phyloP scores from a whole-genome alignment of 768 basidiomycete species.

The Tremella yokohamensis region DNA sequence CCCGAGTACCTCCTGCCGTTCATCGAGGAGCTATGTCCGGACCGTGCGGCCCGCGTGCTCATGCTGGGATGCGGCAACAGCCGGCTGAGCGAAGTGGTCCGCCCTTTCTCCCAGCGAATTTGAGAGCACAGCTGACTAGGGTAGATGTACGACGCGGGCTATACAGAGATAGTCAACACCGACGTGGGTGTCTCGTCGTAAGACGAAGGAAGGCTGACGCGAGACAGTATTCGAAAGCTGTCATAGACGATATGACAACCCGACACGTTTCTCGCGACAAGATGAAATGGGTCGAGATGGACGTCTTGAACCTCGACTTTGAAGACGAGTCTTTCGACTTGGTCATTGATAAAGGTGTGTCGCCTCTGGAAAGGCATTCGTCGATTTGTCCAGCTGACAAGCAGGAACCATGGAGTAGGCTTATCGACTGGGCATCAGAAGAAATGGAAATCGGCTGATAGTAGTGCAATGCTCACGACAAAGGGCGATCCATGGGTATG shows the following conservation, averaged over 20 bases:
- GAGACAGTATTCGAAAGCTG: constrained; percentile 42
- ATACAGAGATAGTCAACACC: constrained; percentile 49
- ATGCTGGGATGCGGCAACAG: constrained; percentile 51
- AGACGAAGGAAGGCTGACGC: not conserved
- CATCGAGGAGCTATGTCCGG: constrained; percentile 31
- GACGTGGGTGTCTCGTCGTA: constrained; percentile 37
- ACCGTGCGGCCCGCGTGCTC: constrained; percentile 34
- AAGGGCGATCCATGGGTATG: constrained; percentile 52
- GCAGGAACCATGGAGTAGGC: constrained; percentile 48
- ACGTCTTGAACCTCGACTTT: constrained; percentile 48
- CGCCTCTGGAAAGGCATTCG: not conserved
- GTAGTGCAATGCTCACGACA: constrained; percentile 50
- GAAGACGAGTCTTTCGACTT: constrained; percentile 48
- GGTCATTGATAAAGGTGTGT: constrained; percentile 50
- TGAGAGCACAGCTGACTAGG: not conserved
- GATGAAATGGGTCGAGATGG: constrained; percentile 52
- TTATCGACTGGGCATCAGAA: not conserved
- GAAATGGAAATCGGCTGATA: too few relatives aligned
- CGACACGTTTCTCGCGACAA: constrained; percentile 37
- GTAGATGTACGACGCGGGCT: constrained; percentile 51
- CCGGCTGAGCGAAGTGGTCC: constrained; percentile 42
- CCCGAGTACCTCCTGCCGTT: constrained; percentile 44
- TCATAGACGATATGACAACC: constrained; percentile 49
- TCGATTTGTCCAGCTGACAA: not conserved
- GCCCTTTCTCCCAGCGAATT: constrained; percentile 7